These are phyloP conservation scores for Trichoderma koningii DNA, from an alignment of 2,329 filamentous ascomycete species.

Conservation along the genomic window DNA sequence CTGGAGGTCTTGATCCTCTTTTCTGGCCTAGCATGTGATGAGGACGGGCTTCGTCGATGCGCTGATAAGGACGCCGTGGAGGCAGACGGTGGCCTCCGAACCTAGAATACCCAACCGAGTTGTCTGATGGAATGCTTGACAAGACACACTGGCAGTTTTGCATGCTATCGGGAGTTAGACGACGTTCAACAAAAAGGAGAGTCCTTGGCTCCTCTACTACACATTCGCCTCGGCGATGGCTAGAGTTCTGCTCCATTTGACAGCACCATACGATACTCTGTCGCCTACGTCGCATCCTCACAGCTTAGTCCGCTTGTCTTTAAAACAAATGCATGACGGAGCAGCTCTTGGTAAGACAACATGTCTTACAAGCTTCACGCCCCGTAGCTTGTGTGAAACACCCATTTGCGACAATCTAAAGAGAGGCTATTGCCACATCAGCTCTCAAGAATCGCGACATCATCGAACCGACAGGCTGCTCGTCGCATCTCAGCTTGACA, in stretches of 20 bases:
- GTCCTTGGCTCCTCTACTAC: too few species aligned
- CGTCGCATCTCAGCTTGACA: neutral
- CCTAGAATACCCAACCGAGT: too few species aligned
- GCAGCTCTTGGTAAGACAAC: neutral
- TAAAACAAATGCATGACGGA: neutral
- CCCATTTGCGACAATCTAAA: neutral
- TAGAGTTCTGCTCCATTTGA: too few species aligned
- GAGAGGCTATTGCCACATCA: neutral
- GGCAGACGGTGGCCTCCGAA: too few species aligned
- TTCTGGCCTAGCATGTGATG: neutral
- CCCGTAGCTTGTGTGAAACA: neutral
- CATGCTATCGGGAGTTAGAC: too few species aligned
- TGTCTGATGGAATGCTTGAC: too few species aligned
- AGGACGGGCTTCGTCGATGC: neutral
- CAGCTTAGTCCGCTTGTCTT: neutral
- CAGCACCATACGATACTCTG: neutral
- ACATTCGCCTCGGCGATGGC: too few species aligned
- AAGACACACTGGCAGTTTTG: too few species aligned
- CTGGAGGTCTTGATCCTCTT: neutral
- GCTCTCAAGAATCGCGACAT: neutral
- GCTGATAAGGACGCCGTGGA: too few species aligned
- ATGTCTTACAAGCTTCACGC: neutral
- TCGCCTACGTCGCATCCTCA: neutral
- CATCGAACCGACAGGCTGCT: neutral
- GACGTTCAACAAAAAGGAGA: too few species aligned